These are phyloP conservation scores for Actinomucor elegans DNA, from an alignment of 371 early-diverging fungal species.

Conservation along the genomic window DNA sequence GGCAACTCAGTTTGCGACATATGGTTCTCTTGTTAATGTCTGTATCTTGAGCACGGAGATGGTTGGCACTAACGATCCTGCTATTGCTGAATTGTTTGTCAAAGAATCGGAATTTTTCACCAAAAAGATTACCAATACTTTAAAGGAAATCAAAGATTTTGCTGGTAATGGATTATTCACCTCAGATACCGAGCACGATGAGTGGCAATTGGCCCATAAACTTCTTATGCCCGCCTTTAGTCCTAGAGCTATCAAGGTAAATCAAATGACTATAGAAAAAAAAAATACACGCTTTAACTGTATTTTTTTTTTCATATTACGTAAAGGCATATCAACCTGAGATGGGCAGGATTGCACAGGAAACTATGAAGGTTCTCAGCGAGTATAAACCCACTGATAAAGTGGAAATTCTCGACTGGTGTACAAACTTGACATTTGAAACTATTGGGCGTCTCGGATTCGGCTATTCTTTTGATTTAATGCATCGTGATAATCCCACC, in stretches of 20 bases:
- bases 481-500: conserved; percentile 38
- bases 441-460: conserved; percentile 60
- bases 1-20: conserved; percentile 14
- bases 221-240: conserved; percentile 60
- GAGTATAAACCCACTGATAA: conserved; percentile 33
- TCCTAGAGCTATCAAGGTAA: conserved; percentile 36
- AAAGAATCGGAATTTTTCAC: conserved; percentile 41
- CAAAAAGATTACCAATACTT: conserved; percentile 18
- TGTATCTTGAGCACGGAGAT: conserved; percentile 12
- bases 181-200: conserved; percentile 39
- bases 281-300: no score
- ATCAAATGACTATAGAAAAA: not conserved
- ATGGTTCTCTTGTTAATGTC: conserved; percentile 23
- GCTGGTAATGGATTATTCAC: conserved; percentile 50
- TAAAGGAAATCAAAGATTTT: conserved; percentile 31
- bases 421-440: conserved; percentile 55
- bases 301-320: not conserved
- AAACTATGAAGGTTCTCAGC: conserved; percentile 39
- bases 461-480: conserved; percentile 55
- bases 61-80: conserved; percentile 33
- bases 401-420: conserved; percentile 54
- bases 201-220: conserved; percentile 56
- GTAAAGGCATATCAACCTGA: conserved; percentile 41
- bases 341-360: conserved; percentile 40
- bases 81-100: conserved; percentile 29